These are phyloP conservation scores for Hysterium pulicare DNA, from an alignment of 2,329 filamentous ascomycete genomes.

Conservation along the genomic window DNA sequence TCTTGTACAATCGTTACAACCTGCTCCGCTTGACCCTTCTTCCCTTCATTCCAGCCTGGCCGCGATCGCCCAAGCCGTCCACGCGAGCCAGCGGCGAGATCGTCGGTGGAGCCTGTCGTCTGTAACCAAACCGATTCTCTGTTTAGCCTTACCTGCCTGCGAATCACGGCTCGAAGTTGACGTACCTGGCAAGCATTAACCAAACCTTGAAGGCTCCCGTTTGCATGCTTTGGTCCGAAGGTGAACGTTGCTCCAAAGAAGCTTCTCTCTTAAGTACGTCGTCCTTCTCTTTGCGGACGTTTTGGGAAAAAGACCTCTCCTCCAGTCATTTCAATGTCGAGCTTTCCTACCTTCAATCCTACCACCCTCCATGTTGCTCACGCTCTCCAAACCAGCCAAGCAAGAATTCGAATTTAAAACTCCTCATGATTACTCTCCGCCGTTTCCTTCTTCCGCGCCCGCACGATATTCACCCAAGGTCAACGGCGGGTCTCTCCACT, in stretches of 20 bases:
- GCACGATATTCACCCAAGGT: constrained; percentile 39
- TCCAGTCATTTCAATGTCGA: constrained; percentile 32
- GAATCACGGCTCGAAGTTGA: constrained; percentile 25
- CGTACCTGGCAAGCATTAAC: constrained; percentile 33
- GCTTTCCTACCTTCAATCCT: constrained; percentile 12
- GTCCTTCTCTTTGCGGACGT: constrained; percentile 31
- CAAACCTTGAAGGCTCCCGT: constrained; percentile 31
- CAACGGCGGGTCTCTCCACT: constrained; percentile 37
- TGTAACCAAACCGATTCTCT: constrained; percentile 24
- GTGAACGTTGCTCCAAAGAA: constrained; percentile 34
- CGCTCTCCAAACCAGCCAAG: constrained; percentile 47
- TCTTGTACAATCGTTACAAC: constrained; percentile 35
- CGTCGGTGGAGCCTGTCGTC: constrained; percentile 29
- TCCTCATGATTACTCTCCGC: constrained; percentile 49
- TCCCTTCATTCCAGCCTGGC: constrained; percentile 23
- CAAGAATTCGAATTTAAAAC: constrained; percentile 47
- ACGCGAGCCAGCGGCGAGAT: constrained; percentile 36
- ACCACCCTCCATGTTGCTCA: constrained; percentile 48
- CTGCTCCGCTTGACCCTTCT: constrained; percentile 30
- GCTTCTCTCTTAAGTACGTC: constrained; percentile 34
- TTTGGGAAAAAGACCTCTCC: constrained; percentile 20
- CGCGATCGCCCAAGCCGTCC: constrained; percentile 32
- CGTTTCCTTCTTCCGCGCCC: constrained; percentile 37
- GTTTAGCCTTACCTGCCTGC: constrained; percentile 28
- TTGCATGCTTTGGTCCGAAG: constrained; percentile 31